These are phyloP conservation scores for Ascoidea tarda DNA, from an alignment of 805 yeast genomes.

Conservation along the genomic window DNA sequence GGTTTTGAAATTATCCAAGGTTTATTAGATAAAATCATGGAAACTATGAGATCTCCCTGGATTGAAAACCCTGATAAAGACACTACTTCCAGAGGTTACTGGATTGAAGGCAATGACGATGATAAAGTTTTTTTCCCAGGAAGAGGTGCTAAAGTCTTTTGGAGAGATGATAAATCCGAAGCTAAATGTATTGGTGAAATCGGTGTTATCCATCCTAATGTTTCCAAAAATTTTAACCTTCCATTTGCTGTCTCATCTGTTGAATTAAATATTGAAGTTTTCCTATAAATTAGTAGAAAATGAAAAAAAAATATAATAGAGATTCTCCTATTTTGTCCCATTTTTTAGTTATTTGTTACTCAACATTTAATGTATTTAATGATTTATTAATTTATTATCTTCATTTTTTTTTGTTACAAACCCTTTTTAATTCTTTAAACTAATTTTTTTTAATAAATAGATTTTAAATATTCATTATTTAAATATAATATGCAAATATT, in stretches of 20 bases:
- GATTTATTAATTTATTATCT: too few species aligned
- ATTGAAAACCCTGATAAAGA: conserved; percentile 34
- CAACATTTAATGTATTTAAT: too few species aligned
- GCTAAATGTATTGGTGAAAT: conserved; percentile 59
- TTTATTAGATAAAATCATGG: conserved; percentile 86
- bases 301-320: too few species aligned
- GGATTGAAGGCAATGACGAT: conserved; percentile 62
- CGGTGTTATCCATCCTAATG: conserved; percentile 96
- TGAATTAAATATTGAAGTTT: conserved; percentile 81
- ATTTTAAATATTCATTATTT: too few species aligned
- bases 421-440: not conserved
- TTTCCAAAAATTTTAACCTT: conserved; percentile 70
- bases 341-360: too few species aligned
- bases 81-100: conserved; percentile 59
- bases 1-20: conserved; percentile 96
- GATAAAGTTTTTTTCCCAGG: conserved; percentile 87
- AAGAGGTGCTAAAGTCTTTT: conserved; percentile 82
- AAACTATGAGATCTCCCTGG: conserved; percentile 87
- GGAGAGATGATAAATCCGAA: conserved; percentile 49
- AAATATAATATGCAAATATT: too few species aligned
- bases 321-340: too few species aligned
- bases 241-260: conserved; percentile 89
- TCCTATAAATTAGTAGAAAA: conserved; percentile 32
- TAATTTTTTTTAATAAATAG: too few species aligned
- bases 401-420: not conserved